Evolutionary conservation across 208 protist genomes (phyloP), one percentile per base, ranked within the genome.

Genomic region (Wallacemonas sp.): DNA sequence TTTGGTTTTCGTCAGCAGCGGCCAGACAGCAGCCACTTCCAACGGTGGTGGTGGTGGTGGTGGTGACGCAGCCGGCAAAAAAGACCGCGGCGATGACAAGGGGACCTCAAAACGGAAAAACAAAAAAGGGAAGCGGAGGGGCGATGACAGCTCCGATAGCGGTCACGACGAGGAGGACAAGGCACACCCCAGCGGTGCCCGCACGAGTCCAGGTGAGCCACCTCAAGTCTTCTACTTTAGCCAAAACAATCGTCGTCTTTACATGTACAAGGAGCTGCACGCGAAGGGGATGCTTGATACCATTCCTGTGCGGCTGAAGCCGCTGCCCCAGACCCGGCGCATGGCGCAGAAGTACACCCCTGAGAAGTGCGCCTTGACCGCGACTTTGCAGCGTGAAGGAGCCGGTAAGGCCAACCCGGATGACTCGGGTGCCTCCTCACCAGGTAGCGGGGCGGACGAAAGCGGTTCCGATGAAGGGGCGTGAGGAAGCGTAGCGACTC

Each of bases 241-340:
- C 47, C 87, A 86, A 44, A 96, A 96, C 71, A 96, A 96, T 51
- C 76, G 90, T 1, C 78, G 90, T 15, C 75, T 96, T 17, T 96
- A 86, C 75, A 67, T 86, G 36, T 91, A 92, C 73, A 96, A 96
- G 74, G 66, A 90, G 65, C 73, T 96, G 47, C 51, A 45, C 28
- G 51, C 61, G 2, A 65, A 64, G 30, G 84, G 80, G 2, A 19
- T 84, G 24, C 49, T 96, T 11, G 19, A 27, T 12, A 79, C 69
- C 12, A 45, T 96, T 9, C 79, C 79, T 11, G 90, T 90, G 51
- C 86, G 90, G 5, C 59, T 96, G 45, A 72, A 80, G 14, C 79
- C 77, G 2, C 30, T 93, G 31, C 85, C 86, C 0, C 59, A 82
- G 17, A 93, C 87, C 1, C 77, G 78, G 41, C 79, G 90, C 21